phyloP scores from a whole-genome alignment of 148 eudicot genomes.

The Suaeda aralocaspica region DNA sequence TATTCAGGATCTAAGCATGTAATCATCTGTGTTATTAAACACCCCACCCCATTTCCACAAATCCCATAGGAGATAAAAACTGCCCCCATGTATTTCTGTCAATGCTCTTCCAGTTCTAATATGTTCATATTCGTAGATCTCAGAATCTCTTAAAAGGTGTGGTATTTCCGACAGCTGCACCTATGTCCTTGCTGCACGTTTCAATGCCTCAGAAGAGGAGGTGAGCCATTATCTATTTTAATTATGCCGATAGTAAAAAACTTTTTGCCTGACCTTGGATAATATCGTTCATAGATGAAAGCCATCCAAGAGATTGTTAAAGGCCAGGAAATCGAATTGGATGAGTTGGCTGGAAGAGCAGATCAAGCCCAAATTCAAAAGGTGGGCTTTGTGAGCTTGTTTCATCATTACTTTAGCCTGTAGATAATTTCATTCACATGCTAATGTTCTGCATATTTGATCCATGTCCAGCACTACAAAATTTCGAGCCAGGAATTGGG shows the following conservation, averaged over 20 bases:
- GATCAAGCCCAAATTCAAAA: slow-evolving; percentile 67
- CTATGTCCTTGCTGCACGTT: slow-evolving; percentile 80
- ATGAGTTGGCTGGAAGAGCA: slow-evolving; percentile 63
- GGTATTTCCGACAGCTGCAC: slow-evolving; percentile 77
- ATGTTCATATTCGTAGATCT: slow-evolving; percentile 42
- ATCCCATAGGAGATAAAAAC: not conserved
- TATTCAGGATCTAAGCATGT: slow-evolving; percentile 97
- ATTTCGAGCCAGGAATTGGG: slow-evolving; percentile 58
- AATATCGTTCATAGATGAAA: slow-evolving; percentile 8
- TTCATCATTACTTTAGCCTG: not conserved
- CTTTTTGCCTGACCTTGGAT: not conserved
- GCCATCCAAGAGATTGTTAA: slow-evolving; percentile 18
- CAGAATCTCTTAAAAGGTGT: slow-evolving; percentile 88
- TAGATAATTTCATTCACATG: not conserved
- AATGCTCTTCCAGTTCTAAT: not conserved
- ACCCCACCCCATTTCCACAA: not conserved
- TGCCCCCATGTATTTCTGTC: not conserved
- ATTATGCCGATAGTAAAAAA: not conserved
- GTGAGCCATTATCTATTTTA: slow-evolving; percentile 30
- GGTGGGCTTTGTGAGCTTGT: slow-evolving; percentile 35
- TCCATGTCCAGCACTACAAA: slow-evolving; percentile 65
- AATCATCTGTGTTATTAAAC: slow-evolving; percentile 27
- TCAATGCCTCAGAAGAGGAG: slow-evolving; percentile 68
- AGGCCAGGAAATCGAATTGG: slow-evolving; percentile 73
- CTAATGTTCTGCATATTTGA: not conserved